Evolutionary conservation across 2,329 filamentous ascomycete species (phyloP), one percentile per base, ranked within the genome.

Genomic region (Phialophora macrospora): DNA sequence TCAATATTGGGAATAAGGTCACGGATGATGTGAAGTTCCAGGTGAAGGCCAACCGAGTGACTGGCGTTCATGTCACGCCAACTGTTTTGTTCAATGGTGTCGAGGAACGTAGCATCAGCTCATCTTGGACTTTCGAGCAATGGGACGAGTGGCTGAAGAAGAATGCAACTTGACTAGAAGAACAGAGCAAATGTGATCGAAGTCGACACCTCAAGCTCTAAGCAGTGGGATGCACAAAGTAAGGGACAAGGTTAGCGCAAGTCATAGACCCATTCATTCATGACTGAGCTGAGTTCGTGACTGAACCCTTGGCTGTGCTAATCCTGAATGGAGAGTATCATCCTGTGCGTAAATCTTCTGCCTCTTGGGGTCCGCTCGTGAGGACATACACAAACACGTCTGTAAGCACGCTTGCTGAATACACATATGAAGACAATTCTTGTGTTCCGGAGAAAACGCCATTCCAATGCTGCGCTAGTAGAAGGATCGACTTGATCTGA

Each of bases 41-140:
- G 73, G 87, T 94, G 68, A 96, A 93, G 84, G 79, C 79, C 56
- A 84, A 91, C 73, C 83, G 94, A 51, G 79, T 95, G 71, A 85
- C 91, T 8, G 90, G 93, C 12, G 87, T 97, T 51, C 94, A 98
- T 80, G 92, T 97, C 48, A 94, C 92, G 49, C 94, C 94, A 1
- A 97, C 93, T 0, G 92, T 94, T 22, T 83, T 96, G 57, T 93
- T 96, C 77, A 88, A 98, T 78, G 80, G 93, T 0, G 86, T 96
- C 26, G 88, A 96, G 57, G 90, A 91, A 74, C 87, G 86, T 70
- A 87, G 90, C 58, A 90, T 97, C 70, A 90, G 88, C 69, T 94
- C 90, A 64, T 85, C 88, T 26, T 97, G 93, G 86, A 89, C 85
- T 0, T 83, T 83, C 72, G 87, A 90, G 65, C 90, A 97, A 79